phyloP scores from a whole-genome alignment of 176 grass and related monocot genomes.

The Cenchrus americanus region DNA sequence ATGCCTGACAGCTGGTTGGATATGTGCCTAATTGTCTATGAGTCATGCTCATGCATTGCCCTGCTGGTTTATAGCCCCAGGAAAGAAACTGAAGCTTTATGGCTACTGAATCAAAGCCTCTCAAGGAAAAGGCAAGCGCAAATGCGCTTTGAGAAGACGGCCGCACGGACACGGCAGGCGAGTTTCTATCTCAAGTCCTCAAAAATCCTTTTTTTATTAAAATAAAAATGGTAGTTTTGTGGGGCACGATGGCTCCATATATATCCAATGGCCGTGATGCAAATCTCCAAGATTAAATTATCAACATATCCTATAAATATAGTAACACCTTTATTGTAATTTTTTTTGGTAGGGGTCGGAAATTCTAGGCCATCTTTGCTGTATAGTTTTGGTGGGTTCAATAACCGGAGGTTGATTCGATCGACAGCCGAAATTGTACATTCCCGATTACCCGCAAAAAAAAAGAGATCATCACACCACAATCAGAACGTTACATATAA shows the following conservation, averaged over 20 bases:
- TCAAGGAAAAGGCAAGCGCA: slow-evolving; percentile 21
- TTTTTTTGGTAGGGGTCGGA: neutral
- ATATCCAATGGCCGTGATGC: neutral
- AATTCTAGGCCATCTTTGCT: neutral
- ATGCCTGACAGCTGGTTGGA: slow-evolving; percentile 2
- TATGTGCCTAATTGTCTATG: neutral
- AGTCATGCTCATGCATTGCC: neutral
- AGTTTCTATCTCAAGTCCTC: neutral
- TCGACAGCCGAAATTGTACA: neutral
- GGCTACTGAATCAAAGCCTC: neutral
- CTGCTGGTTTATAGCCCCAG: neutral
- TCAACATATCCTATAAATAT: neutral
- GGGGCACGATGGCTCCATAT: slow-evolving; percentile 23
- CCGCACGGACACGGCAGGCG: slow-evolving; percentile 2
- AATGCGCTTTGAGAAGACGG: slow-evolving; percentile 32
- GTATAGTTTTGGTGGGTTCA: neutral
- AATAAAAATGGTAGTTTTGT: slow-evolving; percentile 1
- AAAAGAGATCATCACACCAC: neutral
- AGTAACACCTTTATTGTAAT: neutral
- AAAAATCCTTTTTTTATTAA: neutral
- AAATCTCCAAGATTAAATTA: neutral
- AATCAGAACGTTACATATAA: neutral
- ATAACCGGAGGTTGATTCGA: neutral
- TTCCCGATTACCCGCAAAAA: no score
- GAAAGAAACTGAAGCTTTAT: slow-evolving; percentile 13